These are phyloP conservation scores for Nemophila menziesii DNA, from an alignment of 257 asterid genomes.

Conservation along the genomic window DNA sequence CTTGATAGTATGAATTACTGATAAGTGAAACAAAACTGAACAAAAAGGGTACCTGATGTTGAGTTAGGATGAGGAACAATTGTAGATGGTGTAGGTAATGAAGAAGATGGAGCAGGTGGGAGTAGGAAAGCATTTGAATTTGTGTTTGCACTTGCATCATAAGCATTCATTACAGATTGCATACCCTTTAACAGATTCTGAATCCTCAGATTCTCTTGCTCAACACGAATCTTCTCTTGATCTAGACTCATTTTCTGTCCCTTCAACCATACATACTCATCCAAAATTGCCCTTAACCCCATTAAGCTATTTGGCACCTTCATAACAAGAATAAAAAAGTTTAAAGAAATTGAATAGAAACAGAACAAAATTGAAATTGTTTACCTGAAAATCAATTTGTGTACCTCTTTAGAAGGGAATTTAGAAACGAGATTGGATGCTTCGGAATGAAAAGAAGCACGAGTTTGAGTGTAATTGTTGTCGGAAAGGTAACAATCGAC, in stretches of 20 bases:
- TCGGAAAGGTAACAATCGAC: constrained; percentile 85
- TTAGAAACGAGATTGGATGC: constrained; percentile 65
- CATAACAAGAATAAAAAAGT: neutral
- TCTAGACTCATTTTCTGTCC: constrained; percentile 67
- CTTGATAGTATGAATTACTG: no score
- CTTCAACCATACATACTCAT: constrained; percentile 71
- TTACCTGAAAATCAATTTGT: no score
- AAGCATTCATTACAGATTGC: constrained; percentile 69
- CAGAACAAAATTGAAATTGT: no score
- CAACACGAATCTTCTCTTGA: constrained; percentile 60
- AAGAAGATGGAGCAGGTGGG: no score
- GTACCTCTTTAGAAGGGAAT: constrained; percentile 67
- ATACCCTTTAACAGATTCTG: constrained; percentile 59
- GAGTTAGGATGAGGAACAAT: no score
- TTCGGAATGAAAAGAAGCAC: constrained; percentile 64
- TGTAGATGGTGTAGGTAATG: no score
- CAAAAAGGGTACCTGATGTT: no score
- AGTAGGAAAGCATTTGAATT: no score
- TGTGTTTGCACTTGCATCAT: constrained; percentile 30
- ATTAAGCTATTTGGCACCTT: constrained; percentile 79
- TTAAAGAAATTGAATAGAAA: no score
- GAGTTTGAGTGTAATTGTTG: constrained; percentile 36
- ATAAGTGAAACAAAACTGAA: no score
- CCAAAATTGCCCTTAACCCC: constrained; percentile 71
- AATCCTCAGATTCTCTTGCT: constrained; percentile 56